These are phyloP conservation scores for Boletus sp. DNA, from an alignment of 768 basidiomycete species.

Conservation along the genomic window DNA sequence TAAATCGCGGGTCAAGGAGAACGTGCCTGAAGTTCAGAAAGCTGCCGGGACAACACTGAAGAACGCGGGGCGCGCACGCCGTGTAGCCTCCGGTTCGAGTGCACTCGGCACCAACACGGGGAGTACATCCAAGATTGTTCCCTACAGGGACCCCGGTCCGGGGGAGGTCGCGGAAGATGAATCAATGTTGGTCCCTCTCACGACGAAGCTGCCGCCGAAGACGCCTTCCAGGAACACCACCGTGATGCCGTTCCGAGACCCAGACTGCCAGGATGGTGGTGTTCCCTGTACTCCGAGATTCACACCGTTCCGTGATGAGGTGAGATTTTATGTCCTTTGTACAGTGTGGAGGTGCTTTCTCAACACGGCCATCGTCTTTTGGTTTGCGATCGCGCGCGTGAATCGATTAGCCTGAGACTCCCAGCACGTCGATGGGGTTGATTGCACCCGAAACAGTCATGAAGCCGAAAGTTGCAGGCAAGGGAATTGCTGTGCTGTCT, in stretches of 20 bases:
- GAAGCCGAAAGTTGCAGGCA: slow-evolving; percentile 54
- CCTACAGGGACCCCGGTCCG: slow-evolving; percentile 61
- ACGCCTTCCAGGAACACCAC: slow-evolving; percentile 33
- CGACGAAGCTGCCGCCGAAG: slow-evolving; percentile 29
- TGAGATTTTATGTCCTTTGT: slow-evolving; percentile 30
- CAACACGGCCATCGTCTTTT: neutral
- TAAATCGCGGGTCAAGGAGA: slow-evolving; percentile 76
- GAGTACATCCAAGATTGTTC: slow-evolving; percentile 54
- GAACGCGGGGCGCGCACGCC: slow-evolving; percentile 55
- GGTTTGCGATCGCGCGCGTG: neutral
- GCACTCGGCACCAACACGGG: slow-evolving; percentile 10
- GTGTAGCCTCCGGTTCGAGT: slow-evolving; percentile 41
- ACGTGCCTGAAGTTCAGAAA: slow-evolving; percentile 66
- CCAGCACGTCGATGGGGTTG: slow-evolving; percentile 27
- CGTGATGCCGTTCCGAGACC: slow-evolving; percentile 42
- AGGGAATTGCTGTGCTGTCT: slow-evolving; percentile 43
- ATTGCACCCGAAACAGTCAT: slow-evolving; percentile 56
- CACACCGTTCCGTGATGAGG: slow-evolving; percentile 73
- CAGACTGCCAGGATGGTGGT: slow-evolving; percentile 17
- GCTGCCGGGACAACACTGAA: slow-evolving; percentile 63
- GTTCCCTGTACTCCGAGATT: slow-evolving; percentile 55
- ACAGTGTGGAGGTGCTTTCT: slow-evolving; percentile 4
- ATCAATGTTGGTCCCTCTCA: slow-evolving; percentile 33
- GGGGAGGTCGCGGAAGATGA: slow-evolving; percentile 30
- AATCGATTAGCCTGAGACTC: slow-evolving; percentile 19